Evolutionary conservation across 495 filamentous ascomycete genomes (phyloP).

Genomic region (Rhizodiscina lignyota): DNA sequence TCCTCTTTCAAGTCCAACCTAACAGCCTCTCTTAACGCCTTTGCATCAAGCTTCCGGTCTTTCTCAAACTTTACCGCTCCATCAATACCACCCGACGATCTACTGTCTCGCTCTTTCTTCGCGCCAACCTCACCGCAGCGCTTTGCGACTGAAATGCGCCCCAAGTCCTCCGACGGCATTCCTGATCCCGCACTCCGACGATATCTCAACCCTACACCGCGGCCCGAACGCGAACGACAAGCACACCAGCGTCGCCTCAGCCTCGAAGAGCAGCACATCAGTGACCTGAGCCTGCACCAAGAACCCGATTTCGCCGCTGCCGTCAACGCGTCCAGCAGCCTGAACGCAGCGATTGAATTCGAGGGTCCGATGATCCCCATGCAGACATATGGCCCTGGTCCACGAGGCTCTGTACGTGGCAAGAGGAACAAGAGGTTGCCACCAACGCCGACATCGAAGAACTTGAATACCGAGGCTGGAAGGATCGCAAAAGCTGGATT

Average conservation of each 20-base stretch:
- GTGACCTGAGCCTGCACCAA: neutral
- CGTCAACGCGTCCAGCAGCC: constrained; percentile 7
- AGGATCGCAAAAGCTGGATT: constrained; percentile 5
- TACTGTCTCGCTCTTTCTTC: constrained; percentile 71
- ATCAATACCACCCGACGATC: constrained; percentile 67
- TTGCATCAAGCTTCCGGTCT: constrained; percentile 70
- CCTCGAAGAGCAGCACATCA: constrained; percentile 29
- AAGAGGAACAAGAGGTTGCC: too few relatives aligned
- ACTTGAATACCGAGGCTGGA: constrained; percentile 18
- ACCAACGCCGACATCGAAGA: constrained; percentile 3
- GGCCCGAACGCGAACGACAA: constrained; percentile 42
- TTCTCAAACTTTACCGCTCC: constrained; percentile 56
- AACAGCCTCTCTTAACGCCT: constrained; percentile 74
- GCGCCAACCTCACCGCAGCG: constrained; percentile 35
- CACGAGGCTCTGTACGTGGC: too few relatives aligned
- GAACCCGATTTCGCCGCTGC: constrained; percentile 8
- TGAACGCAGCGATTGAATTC: neutral
- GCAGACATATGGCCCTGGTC: constrained; percentile 18
- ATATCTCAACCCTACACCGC: constrained; percentile 72
- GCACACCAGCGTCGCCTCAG: too few relatives aligned
- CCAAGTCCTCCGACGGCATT: constrained; percentile 53
- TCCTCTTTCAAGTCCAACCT: constrained; percentile 66
- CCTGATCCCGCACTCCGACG: constrained; percentile 77
- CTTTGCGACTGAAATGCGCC: constrained; percentile 78
- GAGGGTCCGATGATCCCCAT: constrained; percentile 18